These are phyloP conservation scores for Pythium brassicae DNA, from an alignment of 352 stramenopile genomes.

Conservation along the genomic window DNA sequence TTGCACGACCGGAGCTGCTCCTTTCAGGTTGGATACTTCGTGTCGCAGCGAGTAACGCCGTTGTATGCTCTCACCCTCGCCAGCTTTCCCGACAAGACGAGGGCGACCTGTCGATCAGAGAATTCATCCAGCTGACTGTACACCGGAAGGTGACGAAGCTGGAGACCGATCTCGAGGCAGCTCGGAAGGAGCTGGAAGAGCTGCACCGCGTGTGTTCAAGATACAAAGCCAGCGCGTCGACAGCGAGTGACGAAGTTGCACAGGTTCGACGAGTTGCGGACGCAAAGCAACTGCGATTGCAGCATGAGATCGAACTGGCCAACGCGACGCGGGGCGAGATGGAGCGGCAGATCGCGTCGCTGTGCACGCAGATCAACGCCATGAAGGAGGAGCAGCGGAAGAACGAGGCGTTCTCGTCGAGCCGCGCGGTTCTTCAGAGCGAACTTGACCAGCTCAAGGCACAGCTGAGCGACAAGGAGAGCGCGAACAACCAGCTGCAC, in stretches of 20 bases:
- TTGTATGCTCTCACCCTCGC: background rate
- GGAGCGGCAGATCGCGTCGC: conserved; percentile 40
- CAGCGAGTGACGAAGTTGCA: conserved; percentile 26
- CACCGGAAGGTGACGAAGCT: conserved; percentile 37
- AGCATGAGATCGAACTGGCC: conserved; percentile 48
- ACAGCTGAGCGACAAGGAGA: conserved; percentile 23
- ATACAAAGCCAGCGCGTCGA: conserved; percentile 29
- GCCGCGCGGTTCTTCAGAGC: conserved; percentile 20
- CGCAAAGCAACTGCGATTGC: conserved; percentile 27
- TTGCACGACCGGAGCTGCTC: background rate
- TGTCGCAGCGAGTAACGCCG: too few species aligned
- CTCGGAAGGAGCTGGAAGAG: conserved; percentile 32
- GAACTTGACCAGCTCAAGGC: conserved; percentile 33
- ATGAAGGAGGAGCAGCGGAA: conserved; percentile 39
- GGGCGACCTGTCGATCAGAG: conserved; percentile 48
- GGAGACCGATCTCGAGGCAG: conserved; percentile 30
- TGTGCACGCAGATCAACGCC: conserved; percentile 37
- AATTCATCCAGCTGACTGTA: conserved; percentile 57
- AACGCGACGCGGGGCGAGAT: conserved; percentile 47
- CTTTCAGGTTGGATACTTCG: background rate
- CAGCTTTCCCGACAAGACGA: conserved; percentile 47
- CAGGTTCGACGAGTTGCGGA: conserved; percentile 27
- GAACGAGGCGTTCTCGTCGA: conserved; percentile 23
- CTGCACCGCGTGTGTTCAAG: conserved; percentile 18
- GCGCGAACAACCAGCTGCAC: conserved; percentile 9